Base-by-base conservation (phyloP, 208 protist genomes). In the Leishmania major region DNA sequence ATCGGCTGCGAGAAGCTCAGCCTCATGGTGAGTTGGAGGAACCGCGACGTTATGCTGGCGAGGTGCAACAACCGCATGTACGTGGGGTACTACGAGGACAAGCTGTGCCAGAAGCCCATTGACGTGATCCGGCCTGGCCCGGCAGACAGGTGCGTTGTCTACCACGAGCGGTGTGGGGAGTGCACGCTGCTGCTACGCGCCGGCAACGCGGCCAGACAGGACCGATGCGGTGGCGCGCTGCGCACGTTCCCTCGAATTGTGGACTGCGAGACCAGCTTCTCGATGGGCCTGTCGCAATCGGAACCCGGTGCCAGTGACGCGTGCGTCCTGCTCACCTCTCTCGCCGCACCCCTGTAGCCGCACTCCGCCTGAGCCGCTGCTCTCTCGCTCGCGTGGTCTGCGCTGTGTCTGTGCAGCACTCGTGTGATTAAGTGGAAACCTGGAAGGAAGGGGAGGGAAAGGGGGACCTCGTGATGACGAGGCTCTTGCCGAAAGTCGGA, bases 31-130 rank as follows among this genome's bases (percentile, higher is more conserved):
- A 95, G 90, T 77, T 93, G 90, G 92, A 90, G 90, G 79, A 76
- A 87, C 22, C 86, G 90, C 49, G 92, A 86, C 79, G 90, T 95
- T 78, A 85, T 92, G 22, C 77, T 92, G 45, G 84, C 89, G 1
- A 53, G 87, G 43, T 87, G 90, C 74, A 85, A 87, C 74, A 83
- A 79, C 45, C 78, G 73, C 51, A 88, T 89, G 17, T 85, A 82
- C 69, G 81, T 93, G 53, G 84, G 86, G 28, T 95, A 91, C 83
- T 93, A 88, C 79, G 80, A 88, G 71, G 87, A 95, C 75, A 86
- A 90, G 75, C 85, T 86, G 77, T 90, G 88, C 78, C 87, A 66
- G 43, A 89, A 88, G 74, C 84, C 86, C 3, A 73, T 93, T 19
- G 87, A 86, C 17, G 84, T 91, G 31, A 55, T 93, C 31, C 87